These are phyloP conservation scores for Copromyces sp. DNA, from an alignment of 495 filamentous ascomycete genomes.

Conservation along the genomic window DNA sequence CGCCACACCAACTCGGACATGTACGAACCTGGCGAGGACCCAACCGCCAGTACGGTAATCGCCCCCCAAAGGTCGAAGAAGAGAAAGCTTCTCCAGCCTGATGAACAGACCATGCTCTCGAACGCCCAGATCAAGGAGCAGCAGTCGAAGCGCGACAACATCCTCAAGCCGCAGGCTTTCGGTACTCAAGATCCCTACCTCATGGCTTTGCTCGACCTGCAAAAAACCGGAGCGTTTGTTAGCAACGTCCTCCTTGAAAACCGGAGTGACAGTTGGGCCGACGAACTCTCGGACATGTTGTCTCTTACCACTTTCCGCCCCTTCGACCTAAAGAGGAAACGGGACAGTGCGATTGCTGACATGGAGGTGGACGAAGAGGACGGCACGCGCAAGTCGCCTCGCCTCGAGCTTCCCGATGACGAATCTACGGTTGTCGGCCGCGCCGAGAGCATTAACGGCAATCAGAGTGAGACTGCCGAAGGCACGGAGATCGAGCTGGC, in stretches of 20 bases:
- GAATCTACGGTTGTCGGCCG: slow-evolving; percentile 32
- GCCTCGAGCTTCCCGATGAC: slow-evolving; percentile 60
- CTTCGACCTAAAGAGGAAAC: slow-evolving; percentile 85
- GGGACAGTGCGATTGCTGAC: slow-evolving; percentile 78
- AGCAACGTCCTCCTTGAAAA: slow-evolving; percentile 67
- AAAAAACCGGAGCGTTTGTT: slow-evolving; percentile 80
- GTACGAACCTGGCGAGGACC: slow-evolving; percentile 47
- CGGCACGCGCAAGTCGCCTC: slow-evolving; percentile 49
- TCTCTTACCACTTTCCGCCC: slow-evolving; percentile 70
- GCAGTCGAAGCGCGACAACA: slow-evolving; percentile 68
- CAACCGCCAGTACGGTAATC: slow-evolving; percentile 29
- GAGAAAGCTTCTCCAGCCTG: slow-evolving; percentile 61
- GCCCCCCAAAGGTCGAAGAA: slow-evolving; percentile 64
- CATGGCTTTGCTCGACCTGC: slow-evolving; percentile 79
- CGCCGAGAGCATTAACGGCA: slow-evolving; percentile 41
- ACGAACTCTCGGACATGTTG: slow-evolving; percentile 76
- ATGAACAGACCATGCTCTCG: slow-evolving; percentile 51
- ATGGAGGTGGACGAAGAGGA: slow-evolving; percentile 57
- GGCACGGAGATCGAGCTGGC: slow-evolving; percentile 55
- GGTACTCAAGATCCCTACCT: slow-evolving; percentile 77
- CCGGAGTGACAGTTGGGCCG: slow-evolving; percentile 72
- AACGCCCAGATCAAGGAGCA: slow-evolving; percentile 59
- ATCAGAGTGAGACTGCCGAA: slow-evolving; percentile 36
- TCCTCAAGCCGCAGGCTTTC: slow-evolving; percentile 68
- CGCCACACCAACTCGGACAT: slow-evolving; percentile 41